phyloP scores from a whole-genome alignment of 768 basidiomycete species.

The Auricularia cornea region DNA sequence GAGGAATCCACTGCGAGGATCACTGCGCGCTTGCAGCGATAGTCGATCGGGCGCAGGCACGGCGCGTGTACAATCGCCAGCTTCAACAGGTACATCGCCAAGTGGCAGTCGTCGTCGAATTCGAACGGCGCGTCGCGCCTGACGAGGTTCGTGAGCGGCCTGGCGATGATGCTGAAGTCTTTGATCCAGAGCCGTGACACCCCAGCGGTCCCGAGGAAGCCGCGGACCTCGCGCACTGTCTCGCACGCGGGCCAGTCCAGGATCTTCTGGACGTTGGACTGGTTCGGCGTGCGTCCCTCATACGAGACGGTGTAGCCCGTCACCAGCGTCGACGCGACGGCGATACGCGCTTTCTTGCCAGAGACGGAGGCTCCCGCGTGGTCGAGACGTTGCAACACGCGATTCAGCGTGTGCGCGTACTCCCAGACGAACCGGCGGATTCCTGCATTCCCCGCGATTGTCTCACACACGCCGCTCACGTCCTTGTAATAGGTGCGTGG shows the following conservation, averaged over 20 bases:
- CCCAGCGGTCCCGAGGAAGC: conserved; percentile 15
- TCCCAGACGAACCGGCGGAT: conserved; percentile 25
- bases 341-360: conserved; percentile 21
- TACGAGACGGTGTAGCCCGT: conserved; percentile 23
- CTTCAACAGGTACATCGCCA: conserved; percentile 9
- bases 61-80: conserved; percentile 3
- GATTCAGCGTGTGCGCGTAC: conserved; percentile 16
- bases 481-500: conserved; percentile 8
- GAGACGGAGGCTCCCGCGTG: conserved; percentile 26
- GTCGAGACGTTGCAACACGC: conserved; percentile 16
- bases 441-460: conserved; percentile 18
- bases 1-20: conserved; percentile 19
- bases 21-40: conserved; percentile 6
- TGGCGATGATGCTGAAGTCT: conserved; percentile 7
- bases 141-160: conserved; percentile 9
- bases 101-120: not conserved
- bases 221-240: conserved; percentile 11
- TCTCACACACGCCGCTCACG: conserved; percentile 2
- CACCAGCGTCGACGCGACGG: conserved; percentile 15
- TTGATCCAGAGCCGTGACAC: conserved; percentile 12
- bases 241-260: conserved; percentile 15
- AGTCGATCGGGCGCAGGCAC: conserved; percentile 10
- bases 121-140: conserved; percentile 7
- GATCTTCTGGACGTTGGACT: conserved; percentile 18
- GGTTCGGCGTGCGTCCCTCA: conserved; percentile 24